These are phyloP conservation scores for Gleditsia sinensis DNA, from an alignment of 306 rosid species.

Conservation along the genomic window DNA sequence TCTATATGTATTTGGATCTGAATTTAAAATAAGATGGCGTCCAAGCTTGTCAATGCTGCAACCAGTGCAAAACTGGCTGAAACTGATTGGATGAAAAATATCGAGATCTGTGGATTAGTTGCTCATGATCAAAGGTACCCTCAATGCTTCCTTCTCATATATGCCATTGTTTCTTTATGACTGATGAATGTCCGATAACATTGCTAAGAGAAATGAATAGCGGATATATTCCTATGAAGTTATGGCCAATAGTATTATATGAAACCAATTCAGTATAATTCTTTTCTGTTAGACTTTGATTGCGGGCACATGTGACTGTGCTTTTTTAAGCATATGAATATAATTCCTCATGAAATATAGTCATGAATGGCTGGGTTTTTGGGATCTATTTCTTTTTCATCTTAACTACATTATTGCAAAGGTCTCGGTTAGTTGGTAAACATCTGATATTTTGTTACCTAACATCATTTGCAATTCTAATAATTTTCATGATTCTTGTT, in stretches of 20 bases:
- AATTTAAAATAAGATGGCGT: slow-evolving; percentile 65
- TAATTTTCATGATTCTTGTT: too few species aligned
- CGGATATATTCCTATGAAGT: neutral
- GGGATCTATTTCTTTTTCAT: neutral
- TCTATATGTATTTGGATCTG: slow-evolving; percentile 28
- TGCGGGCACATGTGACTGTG: too few species aligned
- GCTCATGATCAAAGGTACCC: slow-evolving; percentile 80
- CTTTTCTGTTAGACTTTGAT: neutral
- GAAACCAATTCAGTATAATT: neutral
- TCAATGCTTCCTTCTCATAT: neutral
- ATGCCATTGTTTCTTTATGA: slow-evolving; percentile 17
- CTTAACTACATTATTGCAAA: neutral
- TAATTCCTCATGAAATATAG: neutral
- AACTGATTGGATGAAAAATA: slow-evolving; percentile 86
- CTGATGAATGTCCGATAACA: slow-evolving; percentile 19
- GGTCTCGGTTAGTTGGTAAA: neutral
- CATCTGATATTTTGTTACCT: neutral
- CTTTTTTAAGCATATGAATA: slow-evolving; percentile 1
- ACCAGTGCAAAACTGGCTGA: slow-evolving; percentile 81
- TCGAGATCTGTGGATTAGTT: slow-evolving; percentile 86
- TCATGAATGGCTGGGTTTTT: neutral
- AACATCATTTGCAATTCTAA: slow-evolving; percentile 15
- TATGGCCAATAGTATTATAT: neutral
- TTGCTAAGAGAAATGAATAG: slow-evolving; percentile 15
- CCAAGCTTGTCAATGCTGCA: slow-evolving; percentile 82